Conservation (phyloP, 257 asterid genomes). For the Solanum megistacrolobum region DNA sequence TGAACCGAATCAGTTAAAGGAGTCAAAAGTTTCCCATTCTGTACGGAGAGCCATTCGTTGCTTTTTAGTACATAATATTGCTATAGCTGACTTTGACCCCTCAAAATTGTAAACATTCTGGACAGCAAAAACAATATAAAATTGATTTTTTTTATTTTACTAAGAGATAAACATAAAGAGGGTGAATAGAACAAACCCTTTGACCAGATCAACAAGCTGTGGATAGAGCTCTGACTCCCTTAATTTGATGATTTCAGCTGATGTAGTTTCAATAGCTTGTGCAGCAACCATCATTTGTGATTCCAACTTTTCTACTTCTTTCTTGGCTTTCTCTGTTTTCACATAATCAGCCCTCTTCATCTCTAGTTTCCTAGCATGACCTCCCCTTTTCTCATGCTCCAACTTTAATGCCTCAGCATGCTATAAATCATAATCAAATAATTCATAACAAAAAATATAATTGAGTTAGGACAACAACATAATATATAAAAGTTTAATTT, state of each 20-base stretch:
- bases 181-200: conserved; percentile 44
- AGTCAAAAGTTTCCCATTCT: neutral
- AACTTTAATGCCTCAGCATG: conserved; percentile 62
- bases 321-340: conserved; percentile 83
- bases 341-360: conserved; percentile 77
- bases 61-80: neutral
- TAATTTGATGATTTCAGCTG: conserved; percentile 70
- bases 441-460: neutral
- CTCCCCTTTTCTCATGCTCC: conserved; percentile 72
- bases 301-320: conserved; percentile 89
- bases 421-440: conserved; percentile 18
- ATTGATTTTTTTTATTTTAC: neutral
- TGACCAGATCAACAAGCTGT: conserved; percentile 65
- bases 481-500: neutral
- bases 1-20: neutral
- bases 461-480: neutral
- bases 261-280: conserved; percentile 79
- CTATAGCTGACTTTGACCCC: neutral
- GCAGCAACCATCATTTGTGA: conserved; percentile 78
- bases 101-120: neutral
- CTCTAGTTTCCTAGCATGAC: conserved; percentile 64
- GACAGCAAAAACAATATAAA: neutral
- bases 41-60: neutral
- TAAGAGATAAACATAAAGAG: neutral
- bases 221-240: conserved; percentile 87